A percentile compares a stretch with the other conserved stretches of the same genome.
Evolutionary conservation across 1,139 yeast species (phyloP).

Genomic region (Geotrichum phurueaensis): DNA sequence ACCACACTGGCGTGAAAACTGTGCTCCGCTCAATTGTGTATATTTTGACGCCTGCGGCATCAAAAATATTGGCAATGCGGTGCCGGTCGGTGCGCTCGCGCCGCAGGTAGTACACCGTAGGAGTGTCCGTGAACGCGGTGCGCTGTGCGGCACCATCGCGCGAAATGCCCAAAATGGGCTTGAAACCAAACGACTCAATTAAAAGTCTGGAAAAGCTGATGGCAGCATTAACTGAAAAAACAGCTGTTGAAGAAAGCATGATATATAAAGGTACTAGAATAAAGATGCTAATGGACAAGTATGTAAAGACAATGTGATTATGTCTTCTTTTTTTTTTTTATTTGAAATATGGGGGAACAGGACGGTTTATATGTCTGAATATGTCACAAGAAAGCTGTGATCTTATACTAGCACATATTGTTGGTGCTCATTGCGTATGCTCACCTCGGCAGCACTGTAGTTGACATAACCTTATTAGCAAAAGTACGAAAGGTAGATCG

Average conservation of each 20-base stretch:
- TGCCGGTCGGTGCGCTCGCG: slow-evolving; percentile 46
- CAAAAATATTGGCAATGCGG: slow-evolving; percentile 46
- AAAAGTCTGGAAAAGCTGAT: slow-evolving; percentile 15
- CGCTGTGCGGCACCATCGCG: slow-evolving; percentile 23
- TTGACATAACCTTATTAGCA: not conserved
- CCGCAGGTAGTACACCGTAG: slow-evolving; percentile 44
- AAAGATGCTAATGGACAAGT: not conserved
- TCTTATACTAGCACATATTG: not conserved
- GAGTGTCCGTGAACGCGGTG: slow-evolving; percentile 33
- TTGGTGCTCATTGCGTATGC: too few relatives aligned
- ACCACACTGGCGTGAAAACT: slow-evolving; percentile 49
- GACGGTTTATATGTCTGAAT: not conserved
- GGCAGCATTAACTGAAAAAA: slow-evolving; percentile 15
- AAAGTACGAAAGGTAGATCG: not conserved
- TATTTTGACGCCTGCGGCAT: slow-evolving; percentile 40
- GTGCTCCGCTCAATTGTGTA: slow-evolving; percentile 50
- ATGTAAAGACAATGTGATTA: not conserved
- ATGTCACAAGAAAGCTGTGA: not conserved
- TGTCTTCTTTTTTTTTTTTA: too few relatives aligned
- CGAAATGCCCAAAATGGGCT: slow-evolving; percentile 11
- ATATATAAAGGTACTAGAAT: not conserved
- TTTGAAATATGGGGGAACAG: not conserved
- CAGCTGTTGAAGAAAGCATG: slow-evolving; percentile 19
- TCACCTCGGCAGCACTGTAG: not conserved
- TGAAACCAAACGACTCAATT: slow-evolving; percentile 15